Conservation (phyloP, 495 filamentous ascomycete genomes). For the Sabuloglossum arenarium region DNA sequence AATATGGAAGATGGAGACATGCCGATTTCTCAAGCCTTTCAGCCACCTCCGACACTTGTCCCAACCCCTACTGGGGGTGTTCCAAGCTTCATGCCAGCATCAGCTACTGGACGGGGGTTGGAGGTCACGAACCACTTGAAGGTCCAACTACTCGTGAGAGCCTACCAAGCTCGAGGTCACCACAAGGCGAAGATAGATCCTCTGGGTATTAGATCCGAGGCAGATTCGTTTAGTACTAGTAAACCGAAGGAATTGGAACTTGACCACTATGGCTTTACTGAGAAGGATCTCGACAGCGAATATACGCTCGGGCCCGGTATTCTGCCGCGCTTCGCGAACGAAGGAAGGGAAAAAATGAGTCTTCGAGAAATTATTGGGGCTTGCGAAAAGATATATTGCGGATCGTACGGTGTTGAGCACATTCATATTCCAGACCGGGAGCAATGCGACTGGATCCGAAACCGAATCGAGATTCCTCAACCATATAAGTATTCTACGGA, state of each 20-base stretch:
- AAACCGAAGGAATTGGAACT: slow-evolving; percentile 85
- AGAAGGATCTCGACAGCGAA: slow-evolving; percentile 84
- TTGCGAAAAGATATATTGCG: slow-evolving; percentile 92
- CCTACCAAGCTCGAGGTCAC: slow-evolving; percentile 94
- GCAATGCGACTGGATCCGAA: slow-evolving; percentile 94
- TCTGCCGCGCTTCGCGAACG: slow-evolving; percentile 75
- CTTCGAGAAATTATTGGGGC: slow-evolving; percentile 81
- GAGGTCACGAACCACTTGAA: slow-evolving; percentile 95
- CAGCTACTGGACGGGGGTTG: slow-evolving; percentile 45
- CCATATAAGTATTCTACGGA: slow-evolving; percentile 92
- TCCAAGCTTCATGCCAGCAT: slow-evolving; percentile 48
- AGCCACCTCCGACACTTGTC: slow-evolving; percentile 78
- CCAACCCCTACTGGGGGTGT: slow-evolving; percentile 61
- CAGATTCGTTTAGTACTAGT: slow-evolving; percentile 68
- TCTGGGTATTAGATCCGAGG: slow-evolving; percentile 73
- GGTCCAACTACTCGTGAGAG: slow-evolving; percentile 87
- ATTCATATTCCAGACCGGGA: slow-evolving; percentile 96
- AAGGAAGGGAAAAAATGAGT: slow-evolving; percentile 82
- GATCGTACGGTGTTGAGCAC: slow-evolving; percentile 90
- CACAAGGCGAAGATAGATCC: slow-evolving; percentile 97
- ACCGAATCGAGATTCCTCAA: slow-evolving; percentile 80
- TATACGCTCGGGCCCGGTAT: slow-evolving; percentile 90
- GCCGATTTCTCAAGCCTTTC: slow-evolving; percentile 91
- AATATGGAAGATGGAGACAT: slow-evolving; percentile 98
- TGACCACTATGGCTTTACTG: slow-evolving; percentile 81